Evolutionary conservation across 164 flowering plant genomes (phyloP).

Genomic region (Nelumbo lutea): DNA sequence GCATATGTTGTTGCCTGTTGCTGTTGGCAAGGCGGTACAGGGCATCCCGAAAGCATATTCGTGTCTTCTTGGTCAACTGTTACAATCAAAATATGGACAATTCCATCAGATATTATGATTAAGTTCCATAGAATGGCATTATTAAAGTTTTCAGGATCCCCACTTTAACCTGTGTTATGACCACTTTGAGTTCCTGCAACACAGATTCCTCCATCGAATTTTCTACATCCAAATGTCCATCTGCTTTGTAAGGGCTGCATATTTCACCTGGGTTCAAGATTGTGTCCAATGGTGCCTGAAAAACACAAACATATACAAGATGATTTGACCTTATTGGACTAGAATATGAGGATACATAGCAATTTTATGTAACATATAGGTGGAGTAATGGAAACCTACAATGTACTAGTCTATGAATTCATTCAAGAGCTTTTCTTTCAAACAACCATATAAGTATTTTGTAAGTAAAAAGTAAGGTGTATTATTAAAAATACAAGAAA

Average conservation of each 20-base stretch:
- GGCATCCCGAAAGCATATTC: slow-evolving; percentile 61
- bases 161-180: slow-evolving; percentile 35
- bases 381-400: background rate
- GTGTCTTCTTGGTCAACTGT: slow-evolving; percentile 43
- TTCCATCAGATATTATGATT: background rate
- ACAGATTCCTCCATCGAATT: slow-evolving; percentile 36
- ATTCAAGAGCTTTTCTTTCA: no score
- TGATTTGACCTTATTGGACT: slow-evolving; percentile 1
- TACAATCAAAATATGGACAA: background rate
- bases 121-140: background rate
- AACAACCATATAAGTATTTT: no score
- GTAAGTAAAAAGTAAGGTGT: no score
- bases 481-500: no score
- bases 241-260: background rate
- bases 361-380: background rate
- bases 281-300: slow-evolving; percentile 22
- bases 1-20: slow-evolving; percentile 21
- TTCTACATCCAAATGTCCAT: slow-evolving; percentile 15
- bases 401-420: background rate
- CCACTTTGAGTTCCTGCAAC: slow-evolving; percentile 38
- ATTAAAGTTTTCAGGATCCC: background rate
- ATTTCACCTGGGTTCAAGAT: slow-evolving; percentile 16
- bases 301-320: background rate
- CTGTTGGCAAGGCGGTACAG: slow-evolving; percentile 51
- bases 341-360: background rate